Percentiles rank a stretch among this genome's conserved stretches.
These are phyloP conservation scores for Penicillium coprophilum DNA, from an alignment of 495 filamentous ascomycete genomes.

Conservation along the genomic window DNA sequence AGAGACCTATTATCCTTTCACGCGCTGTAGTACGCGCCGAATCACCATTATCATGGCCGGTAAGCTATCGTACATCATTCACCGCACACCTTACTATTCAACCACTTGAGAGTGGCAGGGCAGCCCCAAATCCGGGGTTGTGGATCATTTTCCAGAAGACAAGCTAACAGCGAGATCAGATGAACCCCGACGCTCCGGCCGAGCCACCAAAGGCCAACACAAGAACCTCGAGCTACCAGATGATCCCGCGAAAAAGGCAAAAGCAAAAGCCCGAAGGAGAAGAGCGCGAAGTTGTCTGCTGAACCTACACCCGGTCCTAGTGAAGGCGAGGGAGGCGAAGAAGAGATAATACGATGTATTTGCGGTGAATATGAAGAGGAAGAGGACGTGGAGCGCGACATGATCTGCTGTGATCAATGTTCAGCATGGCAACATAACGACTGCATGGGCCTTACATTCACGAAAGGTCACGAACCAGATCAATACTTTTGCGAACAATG, in stretches of 20 bases:
- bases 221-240: conserved; percentile 75
- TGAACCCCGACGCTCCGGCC: conserved; percentile 88
- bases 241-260: conserved; percentile 56
- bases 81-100: conserved; percentile 10
- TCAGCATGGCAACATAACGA: conserved; percentile 95
- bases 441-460: conserved; percentile 84
- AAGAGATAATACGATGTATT: conserved; percentile 84
- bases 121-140: not conserved
- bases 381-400: conserved; percentile 73
- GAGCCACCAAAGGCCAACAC: conserved; percentile 94
- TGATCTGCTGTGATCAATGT: conserved; percentile 90
- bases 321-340: conserved; percentile 57
- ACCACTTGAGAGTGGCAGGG: conserved; percentile 8
- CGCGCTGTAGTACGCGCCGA: conserved; percentile 42
- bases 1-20: conserved; percentile 22
- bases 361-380: conserved; percentile 87
- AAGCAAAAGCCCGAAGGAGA: conserved; percentile 58
- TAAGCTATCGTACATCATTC: conserved; percentile 44
- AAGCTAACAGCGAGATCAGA: conserved; percentile 52
- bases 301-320: conserved; percentile 54
- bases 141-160: conserved; percentile 6
- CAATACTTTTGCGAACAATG: conserved; percentile 92
- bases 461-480: conserved; percentile 68
- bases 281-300: conserved; percentile 46
- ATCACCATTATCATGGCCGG: conserved; percentile 43